A percentile compares a stretch with the other conserved stretches of the same genome.
phyloP scores from a whole-genome alignment of 2,329 filamentous ascomycete species.

The Pseudohalonectria lignicola region DNA sequence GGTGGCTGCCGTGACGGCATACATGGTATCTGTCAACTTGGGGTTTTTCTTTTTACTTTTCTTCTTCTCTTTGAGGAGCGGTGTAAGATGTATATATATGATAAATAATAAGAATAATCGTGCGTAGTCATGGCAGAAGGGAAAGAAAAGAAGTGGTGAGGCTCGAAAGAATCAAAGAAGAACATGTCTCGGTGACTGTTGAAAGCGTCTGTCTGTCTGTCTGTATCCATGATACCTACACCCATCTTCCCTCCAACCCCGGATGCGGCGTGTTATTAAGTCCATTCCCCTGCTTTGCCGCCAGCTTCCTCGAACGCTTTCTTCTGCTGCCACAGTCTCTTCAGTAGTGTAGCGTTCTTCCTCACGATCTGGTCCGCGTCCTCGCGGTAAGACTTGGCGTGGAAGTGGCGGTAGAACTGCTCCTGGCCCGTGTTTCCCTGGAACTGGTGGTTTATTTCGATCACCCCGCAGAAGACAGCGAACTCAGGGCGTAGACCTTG shows the following conservation, averaged over 20 bases:
- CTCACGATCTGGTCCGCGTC: constrained; percentile 1
- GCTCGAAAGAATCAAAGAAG: too few relatives aligned
- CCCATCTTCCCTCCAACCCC: too few relatives aligned
- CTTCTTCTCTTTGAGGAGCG: not conserved
- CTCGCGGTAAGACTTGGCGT: not conserved
- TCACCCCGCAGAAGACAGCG: not conserved
- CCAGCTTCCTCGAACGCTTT: not conserved
- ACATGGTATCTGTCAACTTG: not conserved
- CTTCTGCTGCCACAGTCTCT: not conserved
- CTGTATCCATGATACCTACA: too few relatives aligned
- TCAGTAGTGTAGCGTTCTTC: not conserved
- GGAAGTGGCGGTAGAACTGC: not conserved
- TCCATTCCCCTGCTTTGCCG: not conserved
- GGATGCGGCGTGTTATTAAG: too few relatives aligned
- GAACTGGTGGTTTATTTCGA: not conserved
- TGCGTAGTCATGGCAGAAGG: not conserved
- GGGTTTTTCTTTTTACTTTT: not conserved
- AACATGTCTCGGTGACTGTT: too few relatives aligned
- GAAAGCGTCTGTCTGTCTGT: too few relatives aligned
- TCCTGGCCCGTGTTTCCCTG: not conserved
- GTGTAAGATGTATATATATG: too few relatives aligned
- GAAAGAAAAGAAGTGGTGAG: not conserved
- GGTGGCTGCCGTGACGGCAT: not conserved
- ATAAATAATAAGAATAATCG: too few relatives aligned
- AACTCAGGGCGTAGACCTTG: not conserved